Conservation (phyloP, 805 yeast species). For the Cyberlindnera xishuangbannaensis region DNA sequence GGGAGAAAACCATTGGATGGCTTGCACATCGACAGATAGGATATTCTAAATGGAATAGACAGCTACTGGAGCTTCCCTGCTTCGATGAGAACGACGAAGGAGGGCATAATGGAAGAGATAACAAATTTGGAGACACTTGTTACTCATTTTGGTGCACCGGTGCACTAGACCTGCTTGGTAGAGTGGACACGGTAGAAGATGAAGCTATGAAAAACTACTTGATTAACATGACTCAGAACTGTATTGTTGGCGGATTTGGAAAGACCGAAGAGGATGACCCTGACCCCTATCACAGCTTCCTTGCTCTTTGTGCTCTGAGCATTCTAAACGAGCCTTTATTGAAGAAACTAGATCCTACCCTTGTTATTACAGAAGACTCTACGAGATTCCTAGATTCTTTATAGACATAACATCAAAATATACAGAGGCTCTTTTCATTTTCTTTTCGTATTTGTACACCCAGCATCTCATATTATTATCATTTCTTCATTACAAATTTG, state of each 20-base stretch:
- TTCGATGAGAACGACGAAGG: slow-evolving; percentile 54
- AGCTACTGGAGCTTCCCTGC: slow-evolving; percentile 26
- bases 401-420: no score
- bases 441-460: no score
- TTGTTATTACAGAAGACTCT: slow-evolving; percentile 13
- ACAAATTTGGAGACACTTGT: slow-evolving; percentile 81
- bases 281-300: slow-evolving; percentile 63
- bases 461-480: no score
- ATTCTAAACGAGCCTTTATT: slow-evolving; percentile 8
- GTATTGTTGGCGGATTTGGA: slow-evolving; percentile 68
- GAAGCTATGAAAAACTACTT: slow-evolving; percentile 38
- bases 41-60: slow-evolving; percentile 27
- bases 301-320: slow-evolving; percentile 50
- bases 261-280: slow-evolving; percentile 61
- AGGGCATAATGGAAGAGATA: slow-evolving; percentile 83
- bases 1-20: slow-evolving; percentile 47
- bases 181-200: slow-evolving; percentile 30
- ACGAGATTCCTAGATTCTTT: no score
- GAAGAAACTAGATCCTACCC: slow-evolving; percentile 6
- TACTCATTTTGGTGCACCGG: slow-evolving; percentile 81
- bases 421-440: no score
- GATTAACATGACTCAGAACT: slow-evolving; percentile 51
- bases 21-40: slow-evolving; percentile 58
- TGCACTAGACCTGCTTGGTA: slow-evolving; percentile 41
- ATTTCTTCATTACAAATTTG: slow-evolving; percentile 19